These are phyloP conservation scores for Ophiostoma piceae DNA, from an alignment of 2,329 filamentous ascomycete genomes.

Conservation along the genomic window DNA sequence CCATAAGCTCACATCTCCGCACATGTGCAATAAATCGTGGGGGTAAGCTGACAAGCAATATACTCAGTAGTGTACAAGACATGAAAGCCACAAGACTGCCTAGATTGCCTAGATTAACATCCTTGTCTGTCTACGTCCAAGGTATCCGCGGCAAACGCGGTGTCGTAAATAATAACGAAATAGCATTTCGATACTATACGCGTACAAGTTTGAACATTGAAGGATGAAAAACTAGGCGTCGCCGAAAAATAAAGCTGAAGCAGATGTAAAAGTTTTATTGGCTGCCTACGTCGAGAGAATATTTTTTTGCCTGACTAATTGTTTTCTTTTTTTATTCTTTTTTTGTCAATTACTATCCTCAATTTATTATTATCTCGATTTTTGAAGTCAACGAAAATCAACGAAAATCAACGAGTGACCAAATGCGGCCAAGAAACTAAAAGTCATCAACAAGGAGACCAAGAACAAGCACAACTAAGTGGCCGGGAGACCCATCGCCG, in stretches of 20 bases:
- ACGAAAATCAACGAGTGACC: neutral
- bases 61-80: neutral
- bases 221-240: neutral
- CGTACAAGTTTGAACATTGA: neutral
- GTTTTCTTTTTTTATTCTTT: neutral
- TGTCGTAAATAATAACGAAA: neutral
- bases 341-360: conserved; percentile 32
- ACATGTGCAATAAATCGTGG: neutral
- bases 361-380: neutral
- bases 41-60: neutral
- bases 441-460: neutral
- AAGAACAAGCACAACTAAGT: neutral
- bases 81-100: neutral
- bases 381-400: too few relatives aligned
- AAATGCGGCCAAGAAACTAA: neutral
- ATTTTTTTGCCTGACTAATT: too few relatives aligned
- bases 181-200: neutral
- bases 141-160: neutral
- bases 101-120: too few relatives aligned
- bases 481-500: neutral
- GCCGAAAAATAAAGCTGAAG: neutral
- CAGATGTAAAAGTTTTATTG: neutral
- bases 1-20: neutral
- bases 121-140: neutral
- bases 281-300: neutral